Base-by-base conservation (phyloP, 257 asterid genomes). In the Nicotiana tomentosiformis region DNA sequence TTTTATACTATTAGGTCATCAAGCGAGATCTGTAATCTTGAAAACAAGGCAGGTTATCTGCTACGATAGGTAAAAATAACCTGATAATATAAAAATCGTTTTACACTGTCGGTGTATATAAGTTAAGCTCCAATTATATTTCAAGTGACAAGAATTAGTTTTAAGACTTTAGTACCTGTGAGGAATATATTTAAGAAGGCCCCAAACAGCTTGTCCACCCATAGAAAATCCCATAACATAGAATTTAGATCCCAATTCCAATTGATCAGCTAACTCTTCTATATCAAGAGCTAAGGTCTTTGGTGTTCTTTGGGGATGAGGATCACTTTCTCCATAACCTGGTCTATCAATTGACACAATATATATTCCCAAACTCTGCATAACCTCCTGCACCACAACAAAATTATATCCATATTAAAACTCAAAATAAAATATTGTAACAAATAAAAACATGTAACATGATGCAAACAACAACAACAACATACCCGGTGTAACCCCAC, bases 261-360 rank as follows among this genome's bases (percentile, higher is more conserved):
- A 85, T 80, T 90, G 88, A 89, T 95, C 99, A 53, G 93, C 99
- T 65, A 95, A 93, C 87, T 94, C 94, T 77, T 93, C 98, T 6
- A 95, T 86, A 83, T 95, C 99, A 3, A 81, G 81, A 68, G 98
- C 94, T 77, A 90, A 87, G 84, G 94, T 93, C 82, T 88, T 84
- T 65, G 88, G 74, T 8, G 96, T 91, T 56, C 90, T 91, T 23
- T 81, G 81, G 16, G 97, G 96, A 86, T 92, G 86, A 81, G 97
- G 98, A 82, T 92, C 98, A 82, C 99, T 96, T 88, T 96, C 96
- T 82, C 98, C 98, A 88, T 96, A 96, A 81, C 99, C 99, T 51
- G 99, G 94, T 80, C 98, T 90, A 83, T 96, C 99, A 69, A 96
- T 89, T 37, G 98, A 89, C 66, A 94, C 93, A 5, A 93, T 83